Evolutionary conservation across 768 basidiomycete species (phyloP).

Genomic region (Leccinum subtestaceum): DNA sequence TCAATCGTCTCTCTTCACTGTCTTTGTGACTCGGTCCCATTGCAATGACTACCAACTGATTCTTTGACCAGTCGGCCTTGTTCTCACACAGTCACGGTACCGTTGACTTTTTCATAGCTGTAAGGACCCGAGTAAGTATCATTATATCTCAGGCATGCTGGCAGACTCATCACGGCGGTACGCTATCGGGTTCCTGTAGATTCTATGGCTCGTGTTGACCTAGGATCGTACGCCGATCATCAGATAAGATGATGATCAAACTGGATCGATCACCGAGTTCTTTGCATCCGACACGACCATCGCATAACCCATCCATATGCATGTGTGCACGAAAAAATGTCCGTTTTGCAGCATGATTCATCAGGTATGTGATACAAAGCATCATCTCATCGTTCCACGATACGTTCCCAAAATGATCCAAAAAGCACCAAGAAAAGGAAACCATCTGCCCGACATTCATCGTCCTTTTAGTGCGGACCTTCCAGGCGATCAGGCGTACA

Average conservation of each 20-base stretch:
- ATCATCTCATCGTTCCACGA: neutral
- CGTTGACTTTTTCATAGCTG: too few relatives aligned
- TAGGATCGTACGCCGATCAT: neutral
- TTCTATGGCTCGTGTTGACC: too few relatives aligned
- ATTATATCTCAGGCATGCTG: too few relatives aligned
- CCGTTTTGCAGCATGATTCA: neutral
- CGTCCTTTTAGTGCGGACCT: neutral
- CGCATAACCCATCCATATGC: neutral
- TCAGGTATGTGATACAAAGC: neutral
- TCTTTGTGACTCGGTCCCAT: too few relatives aligned
- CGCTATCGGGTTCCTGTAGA: too few relatives aligned
- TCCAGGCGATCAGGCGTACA: conserved; percentile 15
- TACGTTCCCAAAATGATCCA: neutral
- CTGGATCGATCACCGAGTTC: neutral
- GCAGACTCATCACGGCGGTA: too few relatives aligned
- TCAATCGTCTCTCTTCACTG: too few relatives aligned
- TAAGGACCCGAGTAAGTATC: neutral
- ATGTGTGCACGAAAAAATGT: neutral
- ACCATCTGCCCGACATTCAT: neutral
- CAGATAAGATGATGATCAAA: neutral
- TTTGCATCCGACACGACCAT: neutral
- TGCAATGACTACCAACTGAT: too few relatives aligned
- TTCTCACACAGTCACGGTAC: too few relatives aligned
- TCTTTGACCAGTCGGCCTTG: too few relatives aligned
- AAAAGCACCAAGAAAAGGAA: neutral